Evolutionary conservation across 345 rosid genomes (phyloP), one percentile per base, ranked within the genome.

Genomic region (Sonneratia caseolaris): DNA sequence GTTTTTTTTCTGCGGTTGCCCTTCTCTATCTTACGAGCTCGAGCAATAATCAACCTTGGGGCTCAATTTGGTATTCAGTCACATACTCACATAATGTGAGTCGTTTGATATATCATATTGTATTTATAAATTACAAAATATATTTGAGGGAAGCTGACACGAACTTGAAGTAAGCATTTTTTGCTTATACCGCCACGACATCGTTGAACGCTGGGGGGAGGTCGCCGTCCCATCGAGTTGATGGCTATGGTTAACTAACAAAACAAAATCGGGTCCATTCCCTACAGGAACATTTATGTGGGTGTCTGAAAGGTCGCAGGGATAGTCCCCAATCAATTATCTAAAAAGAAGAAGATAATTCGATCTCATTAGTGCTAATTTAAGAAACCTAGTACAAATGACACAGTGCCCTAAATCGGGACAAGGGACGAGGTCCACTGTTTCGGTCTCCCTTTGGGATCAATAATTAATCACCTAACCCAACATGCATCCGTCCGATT

Each of bases 401-500:
- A 35, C 12, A n/a, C 35, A 19, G 59, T 53, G 59, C 59, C 22
- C 59, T 53, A 3, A 53, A 53, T 3, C 8, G 3, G 64, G 64
- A 57, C 64, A 57, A 42, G 9, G 51, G 2, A 24, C 18, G 1
- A 13, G 1, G 10, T 62, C 15, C 18, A 3, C 38, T 62, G 1
- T 32, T 62, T 0, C 15, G 5, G 11, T 32, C 66, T 27, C 27
- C 37, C 66, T 62, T 11, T 42, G 5, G 45, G 45, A 42, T 42
- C 66, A 62, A 11, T 62, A 62, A 62, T 62, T 62, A 35, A 62
- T 62, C 66, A 62, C 66, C 66, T 62, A 62, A 62, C 66, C 0
- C 66, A 27, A 3, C 18, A 19, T 15, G 27, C 38, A 35, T 47
- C 15, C 51, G 15, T 47, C 2, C 14, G 51, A 47, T 47, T 47